These are phyloP conservation scores for Penicillium egyptiacum DNA, from an alignment of 495 filamentous ascomycete genomes.

Conservation along the genomic window DNA sequence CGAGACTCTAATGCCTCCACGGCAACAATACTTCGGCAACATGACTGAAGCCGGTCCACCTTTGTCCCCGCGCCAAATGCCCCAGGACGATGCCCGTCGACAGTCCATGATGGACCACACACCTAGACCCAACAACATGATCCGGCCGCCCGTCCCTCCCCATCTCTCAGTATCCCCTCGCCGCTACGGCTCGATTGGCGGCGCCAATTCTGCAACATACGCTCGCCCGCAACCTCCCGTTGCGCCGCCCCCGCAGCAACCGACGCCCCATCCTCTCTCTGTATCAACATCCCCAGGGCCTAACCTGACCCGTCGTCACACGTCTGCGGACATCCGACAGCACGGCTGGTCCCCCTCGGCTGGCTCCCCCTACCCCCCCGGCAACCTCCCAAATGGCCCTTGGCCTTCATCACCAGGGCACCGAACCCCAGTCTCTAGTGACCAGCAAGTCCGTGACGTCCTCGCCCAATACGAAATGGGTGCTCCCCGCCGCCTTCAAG, in stretches of 20 bases:
- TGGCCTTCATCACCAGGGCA: constrained; percentile 83
- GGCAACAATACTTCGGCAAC: constrained; percentile 73
- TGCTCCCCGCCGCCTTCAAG: constrained; percentile 53
- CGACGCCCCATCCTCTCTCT: constrained; percentile 73
- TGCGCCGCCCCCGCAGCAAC: constrained; percentile 59
- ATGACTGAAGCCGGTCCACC: constrained; percentile 71
- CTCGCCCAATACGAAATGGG: constrained; percentile 81
- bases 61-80: constrained; percentile 86
- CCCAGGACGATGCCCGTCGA: constrained; percentile 81
- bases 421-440: constrained; percentile 61
- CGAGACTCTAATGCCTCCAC: constrained; percentile 70
- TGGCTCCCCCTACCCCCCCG: constrained; percentile 63
- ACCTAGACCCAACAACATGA: constrained; percentile 30
- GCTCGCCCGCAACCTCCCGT: constrained; percentile 65
- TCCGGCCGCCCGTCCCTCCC: constrained; percentile 74
- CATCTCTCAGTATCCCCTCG: constrained; percentile 76
- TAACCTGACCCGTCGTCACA: constrained; percentile 81
- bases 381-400: constrained; percentile 47
- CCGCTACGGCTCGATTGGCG: constrained; percentile 82
- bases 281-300: constrained; percentile 71
- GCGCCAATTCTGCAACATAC: constrained; percentile 66
- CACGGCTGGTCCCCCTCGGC: constrained; percentile 76
- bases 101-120: constrained; percentile 46
- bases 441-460: constrained; percentile 78
- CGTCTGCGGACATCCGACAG: constrained; percentile 91